phyloP scores from a whole-genome alignment of 768 basidiomycete genomes.

The Calocybe indica region DNA sequence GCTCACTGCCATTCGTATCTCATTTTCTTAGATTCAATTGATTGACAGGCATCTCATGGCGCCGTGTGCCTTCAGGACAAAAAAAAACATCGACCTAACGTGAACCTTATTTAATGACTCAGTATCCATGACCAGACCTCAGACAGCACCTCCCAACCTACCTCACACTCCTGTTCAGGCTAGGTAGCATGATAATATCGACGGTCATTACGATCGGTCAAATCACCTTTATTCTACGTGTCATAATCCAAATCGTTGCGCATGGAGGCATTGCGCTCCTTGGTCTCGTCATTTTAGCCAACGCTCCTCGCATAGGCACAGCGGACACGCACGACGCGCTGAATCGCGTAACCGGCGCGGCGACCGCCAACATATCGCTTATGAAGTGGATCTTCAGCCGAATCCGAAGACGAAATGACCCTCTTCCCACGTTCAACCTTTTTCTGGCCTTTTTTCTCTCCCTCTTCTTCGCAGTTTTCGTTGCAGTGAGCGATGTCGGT shows the following conservation, averaged over 20 bases:
- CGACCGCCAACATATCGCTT: slow-evolving; percentile 7
- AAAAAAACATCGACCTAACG: no score
- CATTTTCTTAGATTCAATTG: no score
- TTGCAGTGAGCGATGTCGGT: slow-evolving; percentile 10
- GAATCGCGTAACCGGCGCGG: slow-evolving; percentile 13
- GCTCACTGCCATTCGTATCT: no score
- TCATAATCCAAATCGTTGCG: slow-evolving; percentile 16
- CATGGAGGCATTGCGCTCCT: slow-evolving; percentile 14
- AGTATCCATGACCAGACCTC: no score
- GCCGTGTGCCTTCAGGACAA: no score
- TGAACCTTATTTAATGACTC: no score
- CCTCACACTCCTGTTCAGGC: no score
- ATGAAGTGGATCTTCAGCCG: slow-evolving; percentile 15
- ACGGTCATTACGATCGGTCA: slow-evolving; percentile 13
- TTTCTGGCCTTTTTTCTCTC: slow-evolving; percentile 13
- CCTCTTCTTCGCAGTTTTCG: slow-evolving; percentile 7
- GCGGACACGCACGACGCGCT: slow-evolving; percentile 16
- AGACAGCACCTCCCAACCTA: no score
- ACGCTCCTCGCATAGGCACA: slow-evolving; percentile 14
- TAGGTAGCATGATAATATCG: not conserved
- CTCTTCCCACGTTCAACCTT: slow-evolving; percentile 8
- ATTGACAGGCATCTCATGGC: no score
- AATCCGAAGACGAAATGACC: slow-evolving; percentile 10
- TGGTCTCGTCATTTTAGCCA: slow-evolving; percentile 12
- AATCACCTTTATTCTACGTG: slow-evolving; percentile 18